Base-by-base conservation (phyloP, 2,329 filamentous ascomycete genomes). In the Colletotrichum coccodes region DNA sequence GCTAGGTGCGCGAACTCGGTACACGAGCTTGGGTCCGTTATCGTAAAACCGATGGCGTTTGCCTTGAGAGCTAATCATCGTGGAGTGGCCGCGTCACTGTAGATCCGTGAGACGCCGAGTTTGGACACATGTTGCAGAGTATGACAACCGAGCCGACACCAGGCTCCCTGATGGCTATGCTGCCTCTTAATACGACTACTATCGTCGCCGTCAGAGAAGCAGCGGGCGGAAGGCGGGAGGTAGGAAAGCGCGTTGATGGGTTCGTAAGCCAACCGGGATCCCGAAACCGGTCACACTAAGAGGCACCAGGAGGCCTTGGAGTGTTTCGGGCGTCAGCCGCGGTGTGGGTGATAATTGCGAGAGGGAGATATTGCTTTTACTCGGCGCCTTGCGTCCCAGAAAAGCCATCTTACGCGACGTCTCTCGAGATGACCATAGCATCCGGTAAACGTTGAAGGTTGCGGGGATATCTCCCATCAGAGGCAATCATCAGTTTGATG, bases 251-350 rank as follows among this genome's bases (percentile, higher is more conserved):
- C 4, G n/a, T 23, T 16, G 26, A 30, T 30, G 47, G 49, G 28
- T 50, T 21, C 47, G 32, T 36, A 34, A 56, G 9, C 16, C 47
- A 18, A 34, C 65, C 12, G 14, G 52, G 65, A n/a, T 65, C 54
- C 32, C 65, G 56, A 60, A 68, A 68, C 65, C 52, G 34, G 65
- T 49, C 54, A 54, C 54, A 59, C 60, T 47, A 65, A 21, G 23
- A 42, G 26, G 60, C 23, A 18, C 47, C 65, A 59, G 60, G 58
- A 56, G 42, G 52, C 30, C 18, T 53, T 14, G 34, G 32, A 18
- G 49, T 38, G 65, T 68, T 60, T 68, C 61, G 53, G 47, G 54
- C 32, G 40, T 46, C 30, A 26, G 49, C 32, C n/a, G 18, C 42
- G 32, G 30, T 23, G 11, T 40, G 36, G 36, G 16, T 23, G 21